These are phyloP conservation scores for Ramularia endophylla DNA, from an alignment of 2,329 filamentous ascomycete species.

Conservation along the genomic window DNA sequence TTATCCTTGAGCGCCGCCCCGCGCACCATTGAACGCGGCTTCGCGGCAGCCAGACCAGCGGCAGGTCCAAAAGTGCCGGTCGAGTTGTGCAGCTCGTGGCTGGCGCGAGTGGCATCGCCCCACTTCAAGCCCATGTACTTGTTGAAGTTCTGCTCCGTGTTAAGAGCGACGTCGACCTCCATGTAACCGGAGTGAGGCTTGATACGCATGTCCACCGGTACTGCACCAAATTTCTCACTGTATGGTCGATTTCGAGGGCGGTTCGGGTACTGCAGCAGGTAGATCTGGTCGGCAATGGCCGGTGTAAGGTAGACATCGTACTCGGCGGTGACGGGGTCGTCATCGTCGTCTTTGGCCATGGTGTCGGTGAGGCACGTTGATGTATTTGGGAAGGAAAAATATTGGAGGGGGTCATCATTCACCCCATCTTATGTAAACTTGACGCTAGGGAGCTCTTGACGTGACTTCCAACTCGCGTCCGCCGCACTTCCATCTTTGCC, in stretches of 20 bases:
- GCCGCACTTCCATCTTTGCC: background rate
- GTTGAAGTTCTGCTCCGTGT: constrained; percentile 70
- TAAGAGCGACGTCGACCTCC: constrained; percentile 85
- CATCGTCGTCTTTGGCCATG: constrained; percentile 26
- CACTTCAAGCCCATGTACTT: constrained; percentile 74
- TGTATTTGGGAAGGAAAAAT: constrained; percentile 1
- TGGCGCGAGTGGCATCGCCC: constrained; percentile 60
- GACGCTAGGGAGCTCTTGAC: too few relatives aligned
- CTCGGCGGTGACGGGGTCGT: constrained; percentile 45
- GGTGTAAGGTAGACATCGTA: constrained; percentile 88
- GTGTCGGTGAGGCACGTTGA: constrained; percentile 8
- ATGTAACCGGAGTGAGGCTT: constrained; percentile 79
- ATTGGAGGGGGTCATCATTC: background rate
- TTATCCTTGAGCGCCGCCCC: constrained; percentile 38
- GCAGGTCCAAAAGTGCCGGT: constrained; percentile 43
- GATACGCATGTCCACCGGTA: constrained; percentile 69
- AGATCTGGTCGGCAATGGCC: constrained; percentile 47
- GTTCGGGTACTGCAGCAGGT: constrained; percentile 87
- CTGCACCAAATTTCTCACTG: constrained; percentile 48
- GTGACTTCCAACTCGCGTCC: too few relatives aligned
- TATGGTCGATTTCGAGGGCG: constrained; percentile 60
- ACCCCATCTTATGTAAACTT: too few relatives aligned
- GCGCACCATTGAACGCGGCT: constrained; percentile 17
- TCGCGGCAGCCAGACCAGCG: constrained; percentile 36
- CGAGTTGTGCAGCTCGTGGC: constrained; percentile 35